These are phyloP conservation scores for Sungouiella blattae DNA, from an alignment of 805 yeast genomes.

Conservation along the genomic window DNA sequence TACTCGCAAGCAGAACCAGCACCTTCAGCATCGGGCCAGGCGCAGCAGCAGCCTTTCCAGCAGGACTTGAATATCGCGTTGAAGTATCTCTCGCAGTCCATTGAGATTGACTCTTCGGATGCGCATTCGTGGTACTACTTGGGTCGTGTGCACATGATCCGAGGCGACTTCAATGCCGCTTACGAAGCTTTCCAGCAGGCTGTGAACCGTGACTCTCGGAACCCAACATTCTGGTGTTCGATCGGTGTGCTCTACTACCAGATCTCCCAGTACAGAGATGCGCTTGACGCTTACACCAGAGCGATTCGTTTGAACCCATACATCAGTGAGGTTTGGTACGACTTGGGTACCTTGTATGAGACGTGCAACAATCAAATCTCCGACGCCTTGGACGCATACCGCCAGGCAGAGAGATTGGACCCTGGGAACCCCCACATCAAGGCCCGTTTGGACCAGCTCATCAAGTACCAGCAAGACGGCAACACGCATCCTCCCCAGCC, in stretches of 20 bases:
- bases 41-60: slow-evolving; percentile 49
- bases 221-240: slow-evolving; percentile 97
- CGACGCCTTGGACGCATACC: slow-evolving; percentile 96
- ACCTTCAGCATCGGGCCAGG: slow-evolving; percentile 19
- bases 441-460: slow-evolving; percentile 83
- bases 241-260: slow-evolving; percentile 96
- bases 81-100: slow-evolving; percentile 75
- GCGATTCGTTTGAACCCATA: slow-evolving; percentile 95
- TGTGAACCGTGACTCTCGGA: slow-evolving; percentile 92
- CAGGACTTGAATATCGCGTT: slow-evolving; percentile 80
- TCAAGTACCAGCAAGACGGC: slow-evolving; percentile 67
- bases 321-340: slow-evolving; percentile 98
- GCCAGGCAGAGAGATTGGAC: slow-evolving; percentile 92
- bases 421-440: slow-evolving; percentile 93
- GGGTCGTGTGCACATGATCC: slow-evolving; percentile 95
- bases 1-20: slow-evolving; percentile 61
- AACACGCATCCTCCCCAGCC: slow-evolving; percentile 62
- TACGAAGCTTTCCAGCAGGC: slow-evolving; percentile 99
- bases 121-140: slow-evolving; percentile 97
- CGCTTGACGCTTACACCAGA: slow-evolving; percentile 94
- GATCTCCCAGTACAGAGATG: slow-evolving; percentile 93
- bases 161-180: slow-evolving; percentile 92
- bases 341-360: slow-evolving; percentile 93
- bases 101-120: slow-evolving; percentile 85
- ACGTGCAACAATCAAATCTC: slow-evolving; percentile 93